A percentile compares a stretch with the other conserved stretches of the same genome.
These are phyloP conservation scores for Annulohypoxylon truncatum DNA, from an alignment of 2,329 filamentous ascomycete species.

Conservation along the genomic window DNA sequence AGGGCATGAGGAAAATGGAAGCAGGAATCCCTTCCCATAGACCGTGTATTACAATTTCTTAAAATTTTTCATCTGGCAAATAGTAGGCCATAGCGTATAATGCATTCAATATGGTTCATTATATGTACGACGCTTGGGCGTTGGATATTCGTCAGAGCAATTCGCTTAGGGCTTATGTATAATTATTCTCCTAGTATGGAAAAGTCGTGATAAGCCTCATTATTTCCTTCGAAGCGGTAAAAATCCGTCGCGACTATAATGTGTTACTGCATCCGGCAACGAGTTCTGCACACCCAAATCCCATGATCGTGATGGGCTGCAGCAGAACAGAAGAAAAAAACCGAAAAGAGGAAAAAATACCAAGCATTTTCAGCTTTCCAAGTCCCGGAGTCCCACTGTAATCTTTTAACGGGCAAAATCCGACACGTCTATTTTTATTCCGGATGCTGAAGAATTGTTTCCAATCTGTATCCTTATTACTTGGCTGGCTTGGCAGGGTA, in stretches of 20 bases:
- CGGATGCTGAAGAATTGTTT: conserved; percentile 27
- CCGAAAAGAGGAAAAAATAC: conserved; percentile 9
- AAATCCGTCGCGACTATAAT: neutral
- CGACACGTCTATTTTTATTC: conserved; percentile 34
- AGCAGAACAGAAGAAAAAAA: neutral
- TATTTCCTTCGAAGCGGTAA: neutral
- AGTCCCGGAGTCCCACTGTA: conserved; percentile 8
- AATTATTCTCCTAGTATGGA: neutral
- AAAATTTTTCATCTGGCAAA: neutral
- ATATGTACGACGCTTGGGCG: neutral
- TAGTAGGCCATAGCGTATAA: neutral
- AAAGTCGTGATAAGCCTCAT: neutral
- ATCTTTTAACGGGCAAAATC: conserved; percentile 11
- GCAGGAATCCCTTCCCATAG: neutral
- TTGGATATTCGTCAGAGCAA: neutral
- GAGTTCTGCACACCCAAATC: neutral
- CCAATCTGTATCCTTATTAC: conserved; percentile 23
- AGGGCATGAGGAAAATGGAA: neutral
- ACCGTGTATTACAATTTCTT: neutral
- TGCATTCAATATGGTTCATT: conserved; percentile 2
- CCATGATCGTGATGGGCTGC: neutral
- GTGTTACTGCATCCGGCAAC: neutral
- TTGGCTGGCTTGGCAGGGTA: conserved; percentile 34
- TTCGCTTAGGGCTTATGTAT: neutral
- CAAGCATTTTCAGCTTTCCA: conserved; percentile 1